Percentiles rank a stretch among this genome's conserved stretches.
Conservation (phyloP, 768 basidiomycete species). For the Cubamyces sp. region DNA sequence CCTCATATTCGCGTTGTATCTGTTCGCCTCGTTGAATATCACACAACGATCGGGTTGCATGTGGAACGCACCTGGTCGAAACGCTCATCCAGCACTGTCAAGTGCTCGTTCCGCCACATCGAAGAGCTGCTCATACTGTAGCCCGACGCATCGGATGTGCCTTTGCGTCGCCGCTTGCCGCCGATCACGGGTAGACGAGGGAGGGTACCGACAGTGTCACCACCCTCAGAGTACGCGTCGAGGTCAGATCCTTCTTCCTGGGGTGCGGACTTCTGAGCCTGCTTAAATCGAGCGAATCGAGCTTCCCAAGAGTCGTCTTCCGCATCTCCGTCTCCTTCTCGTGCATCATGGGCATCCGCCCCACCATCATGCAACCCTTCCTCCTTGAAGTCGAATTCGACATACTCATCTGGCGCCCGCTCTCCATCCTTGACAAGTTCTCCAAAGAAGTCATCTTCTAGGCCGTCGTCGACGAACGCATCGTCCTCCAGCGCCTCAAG, state of each 20-base stretch:
- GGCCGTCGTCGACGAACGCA: conserved; percentile 81
- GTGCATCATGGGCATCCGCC: conserved; percentile 25
- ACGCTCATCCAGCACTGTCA: conserved; percentile 87
- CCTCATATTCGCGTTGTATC: conserved; percentile 80
- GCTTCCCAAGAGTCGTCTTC: conserved; percentile 70
- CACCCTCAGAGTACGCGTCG: conserved; percentile 64
- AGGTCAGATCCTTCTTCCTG: conserved; percentile 44
- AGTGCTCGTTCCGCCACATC: conserved; percentile 89
- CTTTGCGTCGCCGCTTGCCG: conserved; percentile 71
- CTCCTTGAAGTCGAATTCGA: conserved; percentile 72
- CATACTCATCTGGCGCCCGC: conserved; percentile 58
- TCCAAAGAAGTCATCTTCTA: conserved; percentile 77
- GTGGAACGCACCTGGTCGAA: conserved; percentile 80
- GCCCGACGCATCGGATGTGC: conserved; percentile 84
- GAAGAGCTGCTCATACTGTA: conserved; percentile 98
- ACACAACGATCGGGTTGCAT: neutral
- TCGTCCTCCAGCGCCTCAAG: conserved; percentile 96
- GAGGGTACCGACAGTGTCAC: conserved; percentile 80
- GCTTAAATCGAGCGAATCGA: conserved; percentile 82
- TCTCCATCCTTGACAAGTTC: conserved; percentile 77
- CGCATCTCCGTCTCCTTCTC: conserved; percentile 33
- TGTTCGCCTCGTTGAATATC: conserved; percentile 37
- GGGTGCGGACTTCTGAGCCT: conserved; percentile 39
- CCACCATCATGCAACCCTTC: conserved; percentile 44
- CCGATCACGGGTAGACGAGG: conserved; percentile 80